phyloP scores from a whole-genome alignment of 2,329 filamentous ascomycete genomes.

The Lasiodiplodia sp. region DNA sequence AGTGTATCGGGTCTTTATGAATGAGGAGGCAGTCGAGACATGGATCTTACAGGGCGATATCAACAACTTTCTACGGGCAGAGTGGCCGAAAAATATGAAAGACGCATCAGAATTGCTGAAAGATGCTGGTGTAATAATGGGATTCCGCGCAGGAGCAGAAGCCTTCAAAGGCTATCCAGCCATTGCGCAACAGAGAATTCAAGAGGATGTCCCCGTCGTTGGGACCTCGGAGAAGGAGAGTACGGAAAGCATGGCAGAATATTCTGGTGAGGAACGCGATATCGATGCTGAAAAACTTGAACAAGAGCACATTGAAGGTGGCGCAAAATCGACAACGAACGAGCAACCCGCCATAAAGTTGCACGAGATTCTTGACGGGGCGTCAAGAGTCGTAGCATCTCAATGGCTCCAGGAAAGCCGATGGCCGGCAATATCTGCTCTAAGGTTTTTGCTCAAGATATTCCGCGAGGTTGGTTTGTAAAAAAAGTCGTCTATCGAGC shows the following conservation, averaged over 20 bases:
- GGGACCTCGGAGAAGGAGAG: not conserved
- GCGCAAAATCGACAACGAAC: not conserved
- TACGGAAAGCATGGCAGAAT: no score
- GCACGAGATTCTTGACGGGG: not conserved
- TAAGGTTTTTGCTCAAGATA: not conserved
- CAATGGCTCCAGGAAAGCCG: not conserved
- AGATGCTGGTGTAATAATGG: not conserved
- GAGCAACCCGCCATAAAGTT: not conserved
- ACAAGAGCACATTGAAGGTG: not conserved
- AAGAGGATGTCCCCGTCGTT: not conserved
- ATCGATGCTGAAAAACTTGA: not conserved
- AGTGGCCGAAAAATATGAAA: not conserved
- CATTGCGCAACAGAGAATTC: not conserved
- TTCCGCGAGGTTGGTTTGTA: not conserved
- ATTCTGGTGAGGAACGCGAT: no score
- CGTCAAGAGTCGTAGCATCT: not conserved
- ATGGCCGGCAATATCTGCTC: not conserved
- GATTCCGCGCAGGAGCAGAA: not conserved
- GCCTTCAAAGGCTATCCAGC: no score
- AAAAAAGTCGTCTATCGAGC: no score
- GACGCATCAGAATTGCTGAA: not conserved
- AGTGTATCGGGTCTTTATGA: not conserved
- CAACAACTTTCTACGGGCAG: not conserved
- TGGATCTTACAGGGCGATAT: not conserved
- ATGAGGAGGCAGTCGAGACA: not conserved